Base-by-base conservation (phyloP, 805 yeast genomes). In the Geotrichum ghanense region DNA sequence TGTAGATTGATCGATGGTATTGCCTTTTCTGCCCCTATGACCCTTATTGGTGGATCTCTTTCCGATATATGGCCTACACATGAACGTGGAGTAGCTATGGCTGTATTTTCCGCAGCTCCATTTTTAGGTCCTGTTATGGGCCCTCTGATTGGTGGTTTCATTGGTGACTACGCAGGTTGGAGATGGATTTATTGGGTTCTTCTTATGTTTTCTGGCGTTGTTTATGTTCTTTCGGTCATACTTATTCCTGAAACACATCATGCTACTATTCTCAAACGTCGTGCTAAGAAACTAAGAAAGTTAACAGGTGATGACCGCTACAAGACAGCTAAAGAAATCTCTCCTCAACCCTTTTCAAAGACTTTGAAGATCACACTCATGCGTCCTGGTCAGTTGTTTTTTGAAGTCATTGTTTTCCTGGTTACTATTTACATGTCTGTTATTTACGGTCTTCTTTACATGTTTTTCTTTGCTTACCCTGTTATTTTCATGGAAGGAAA, bases 21-120 rank as follows among this genome's bases (percentile, higher is more conserved):
- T 41, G 80, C 80, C 53, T 88, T 88, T 2, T 79, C 86, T 44
- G 81, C 84, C 2, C 83, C 87, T 35, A 66, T 84, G 53, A 76
- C 81, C 50, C 81, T 83, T 23, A 85, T 87, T 7, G 88, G 88
- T 27, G 94, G 92, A 19, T 72, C 83, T 1, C 66, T 84, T 41
- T 78, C 86, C 10, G 94, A 84, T 61, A 69, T 83, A 48, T 84
- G 78, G 68, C 66, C 66, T 16, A 76, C 78, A 48, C 63, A 69
- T 45, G 73, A 77, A 37, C 75, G 87, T 46, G 84, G 84, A 25
- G 63, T 72, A 7, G 89, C 92, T 1, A 73, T 84, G 75, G 75
- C 85, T 2, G 63, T 80, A 3, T 83, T 74, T 55, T 71, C 84
- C 0, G 65, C 81, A 16, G 71, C 79, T 2, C 85, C 86, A 2